phyloP scores from a whole-genome alignment of 2,329 filamentous ascomycete species.

The Pseudogymnoascus sp. region DNA sequence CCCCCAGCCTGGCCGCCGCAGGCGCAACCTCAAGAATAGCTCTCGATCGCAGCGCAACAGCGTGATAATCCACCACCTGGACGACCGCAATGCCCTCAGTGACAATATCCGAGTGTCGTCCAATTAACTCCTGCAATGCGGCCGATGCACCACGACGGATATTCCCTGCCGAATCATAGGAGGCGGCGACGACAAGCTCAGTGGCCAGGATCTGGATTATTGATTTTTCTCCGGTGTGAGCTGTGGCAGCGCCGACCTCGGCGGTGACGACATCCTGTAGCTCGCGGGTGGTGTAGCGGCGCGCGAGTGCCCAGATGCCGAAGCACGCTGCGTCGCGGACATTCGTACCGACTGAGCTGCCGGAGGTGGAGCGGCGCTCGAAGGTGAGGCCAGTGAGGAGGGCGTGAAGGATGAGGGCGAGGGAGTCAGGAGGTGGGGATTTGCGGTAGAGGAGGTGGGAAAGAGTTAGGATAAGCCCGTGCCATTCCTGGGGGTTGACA shows the following conservation, averaged over 20 bases:
- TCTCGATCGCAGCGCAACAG: slow-evolving; percentile 78
- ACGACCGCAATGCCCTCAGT: slow-evolving; percentile 77
- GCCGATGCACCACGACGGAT: slow-evolving; percentile 89
- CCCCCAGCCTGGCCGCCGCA: slow-evolving; percentile 59
- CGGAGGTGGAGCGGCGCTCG: slow-evolving; percentile 79
- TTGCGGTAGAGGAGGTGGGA: slow-evolving; percentile 80
- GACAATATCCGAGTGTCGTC: slow-evolving; percentile 82
- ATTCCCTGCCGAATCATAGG: slow-evolving; percentile 84
- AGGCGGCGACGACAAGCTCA: slow-evolving; percentile 74
- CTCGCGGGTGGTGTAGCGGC: slow-evolving; percentile 78
- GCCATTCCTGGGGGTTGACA: slow-evolving; percentile 81
- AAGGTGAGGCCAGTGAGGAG: slow-evolving; percentile 77
- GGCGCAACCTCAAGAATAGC: slow-evolving; percentile 74
- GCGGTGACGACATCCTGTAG: slow-evolving; percentile 54
- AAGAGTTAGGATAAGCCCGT: slow-evolving; percentile 82
- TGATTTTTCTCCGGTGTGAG: slow-evolving; percentile 39
- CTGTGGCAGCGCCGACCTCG: slow-evolving; percentile 20
- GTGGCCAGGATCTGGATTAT: slow-evolving; percentile 74
- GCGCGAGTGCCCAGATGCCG: slow-evolving; percentile 85
- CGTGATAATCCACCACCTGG: slow-evolving; percentile 87
- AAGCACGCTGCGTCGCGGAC: slow-evolving; percentile 95
- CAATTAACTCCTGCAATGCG: slow-evolving; percentile 87
- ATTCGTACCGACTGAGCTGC: slow-evolving; percentile 79
- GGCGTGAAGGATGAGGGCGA: slow-evolving; percentile 69
- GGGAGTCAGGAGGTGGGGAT: slow-evolving; percentile 64